These are phyloP conservation scores for Plectosphaerella cucumerina DNA, from an alignment of 2,329 filamentous ascomycete species.

Conservation along the genomic window DNA sequence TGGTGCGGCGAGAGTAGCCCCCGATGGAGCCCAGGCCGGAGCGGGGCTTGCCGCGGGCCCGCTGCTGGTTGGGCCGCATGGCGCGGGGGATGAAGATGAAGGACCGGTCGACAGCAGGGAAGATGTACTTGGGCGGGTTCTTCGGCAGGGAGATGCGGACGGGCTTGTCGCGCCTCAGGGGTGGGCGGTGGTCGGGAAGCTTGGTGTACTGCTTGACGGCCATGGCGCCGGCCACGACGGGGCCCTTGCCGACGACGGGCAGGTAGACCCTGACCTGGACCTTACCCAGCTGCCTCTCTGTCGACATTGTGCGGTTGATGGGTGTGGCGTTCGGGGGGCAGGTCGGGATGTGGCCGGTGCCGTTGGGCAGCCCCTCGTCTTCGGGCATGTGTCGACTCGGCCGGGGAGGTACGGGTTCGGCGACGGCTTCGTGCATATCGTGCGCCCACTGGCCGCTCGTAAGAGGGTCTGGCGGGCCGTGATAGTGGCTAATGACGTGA, in stretches of 20 bases:
- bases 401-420: constrained; percentile 35
- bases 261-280: constrained; percentile 79
- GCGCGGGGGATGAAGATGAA: constrained; percentile 98
- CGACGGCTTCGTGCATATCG: constrained; percentile 81
- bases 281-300: constrained; percentile 77
- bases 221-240: constrained; percentile 69
- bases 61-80: constrained; percentile 87
- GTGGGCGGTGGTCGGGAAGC: constrained; percentile 89
- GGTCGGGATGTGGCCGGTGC: constrained; percentile 50
- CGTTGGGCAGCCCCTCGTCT: constrained; percentile 49
- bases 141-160: constrained; percentile 88
- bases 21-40: constrained; percentile 66
- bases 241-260: constrained; percentile 63
- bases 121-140: constrained; percentile 79
- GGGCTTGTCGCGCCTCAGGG: constrained; percentile 90
- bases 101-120: constrained; percentile 82
- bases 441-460: constrained; percentile 82
- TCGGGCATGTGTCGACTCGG: constrained; percentile 38
- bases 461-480: constrained; percentile 53
- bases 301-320: constrained; percentile 76
- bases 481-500: constrained; percentile 31
- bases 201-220: constrained; percentile 89
- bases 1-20: constrained; percentile 74
- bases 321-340: constrained; percentile 56
- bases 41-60: constrained; percentile 68